Conservation (phyloP, 768 basidiomycete species). For the Clathrus columnatus region DNA sequence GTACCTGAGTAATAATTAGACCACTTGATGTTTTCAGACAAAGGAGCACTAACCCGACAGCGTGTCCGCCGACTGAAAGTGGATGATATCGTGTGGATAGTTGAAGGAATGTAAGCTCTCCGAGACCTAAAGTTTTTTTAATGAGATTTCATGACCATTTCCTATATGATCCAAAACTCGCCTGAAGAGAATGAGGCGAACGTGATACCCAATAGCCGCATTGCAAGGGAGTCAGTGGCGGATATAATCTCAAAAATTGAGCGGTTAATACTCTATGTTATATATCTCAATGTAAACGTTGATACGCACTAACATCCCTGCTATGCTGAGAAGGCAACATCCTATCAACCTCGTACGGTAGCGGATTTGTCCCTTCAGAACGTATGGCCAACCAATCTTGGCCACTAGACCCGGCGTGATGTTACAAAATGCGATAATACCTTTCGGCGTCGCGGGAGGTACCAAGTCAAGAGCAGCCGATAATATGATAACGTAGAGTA, state of each 20-base stretch:
- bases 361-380: conserved; percentile 77
- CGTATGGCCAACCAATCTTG: conserved; percentile 88
- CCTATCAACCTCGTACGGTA: conserved; percentile 68
- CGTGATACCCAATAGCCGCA: conserved; percentile 72
- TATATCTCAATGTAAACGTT: no score
- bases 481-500: conserved; percentile 92
- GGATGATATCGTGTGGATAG: conserved; percentile 77
- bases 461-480: conserved; percentile 94
- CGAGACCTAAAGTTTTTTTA: conserved; percentile 52
- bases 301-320: conserved; percentile 77
- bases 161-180: conserved; percentile 17
- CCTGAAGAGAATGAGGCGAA: conserved; percentile 85
- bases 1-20: conserved; percentile 46
- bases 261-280: no score
- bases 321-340: conserved; percentile 65
- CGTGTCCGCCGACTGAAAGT: conserved; percentile 59
- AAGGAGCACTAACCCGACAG: conserved; percentile 55
- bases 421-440: conserved; percentile 92
- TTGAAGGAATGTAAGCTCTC: conserved; percentile 92
- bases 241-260: conserved; percentile 87
- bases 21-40: no score
- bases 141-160: conserved; percentile 3
- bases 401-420: conserved; percentile 81
- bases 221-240: conserved; percentile 49
- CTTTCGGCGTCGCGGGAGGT: conserved; percentile 85